Conservation (phyloP, 495 filamentous ascomycete species). For the Neohortaea acidophila region DNA sequence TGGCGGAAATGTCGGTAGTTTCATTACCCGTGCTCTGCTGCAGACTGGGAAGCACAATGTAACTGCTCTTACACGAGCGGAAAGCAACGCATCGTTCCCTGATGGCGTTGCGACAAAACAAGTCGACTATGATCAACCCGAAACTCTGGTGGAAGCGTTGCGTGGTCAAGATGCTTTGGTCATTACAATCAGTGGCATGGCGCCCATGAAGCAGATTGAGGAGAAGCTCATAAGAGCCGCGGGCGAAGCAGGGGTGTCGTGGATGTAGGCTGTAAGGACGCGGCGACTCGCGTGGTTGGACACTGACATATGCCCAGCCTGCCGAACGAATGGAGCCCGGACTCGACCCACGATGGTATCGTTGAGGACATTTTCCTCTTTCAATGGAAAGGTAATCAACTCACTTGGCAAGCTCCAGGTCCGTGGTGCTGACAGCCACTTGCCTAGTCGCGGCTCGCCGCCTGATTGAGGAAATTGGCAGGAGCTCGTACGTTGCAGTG, state of each 20-base stretch:
- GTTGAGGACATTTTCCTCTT: too few species aligned
- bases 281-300: too few species aligned
- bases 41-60: constrained; percentile 37
- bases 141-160: constrained; percentile 31
- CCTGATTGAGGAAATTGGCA: too few species aligned
- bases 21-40: constrained; percentile 37
- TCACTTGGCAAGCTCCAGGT: too few species aligned
- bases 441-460: too few species aligned
- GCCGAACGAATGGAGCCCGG: too few species aligned
- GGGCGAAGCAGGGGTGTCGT: constrained; percentile 40
- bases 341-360: too few species aligned
- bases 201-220: constrained; percentile 32
- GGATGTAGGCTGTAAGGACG: too few species aligned
- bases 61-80: constrained; percentile 37
- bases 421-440: too few species aligned
- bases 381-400: too few species aligned
- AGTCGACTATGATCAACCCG: constrained; percentile 32
- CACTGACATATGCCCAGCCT: too few species aligned
- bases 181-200: constrained; percentile 36
- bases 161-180: constrained; percentile 41
- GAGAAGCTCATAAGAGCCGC: constrained; percentile 43
- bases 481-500: too few species aligned
- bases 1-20: constrained; percentile 40
- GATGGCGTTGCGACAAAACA: constrained; percentile 27
- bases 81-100: constrained; percentile 28